Conservation (phyloP, 176 grass and related monocot species). For the Rhynchospora tenuis region DNA sequence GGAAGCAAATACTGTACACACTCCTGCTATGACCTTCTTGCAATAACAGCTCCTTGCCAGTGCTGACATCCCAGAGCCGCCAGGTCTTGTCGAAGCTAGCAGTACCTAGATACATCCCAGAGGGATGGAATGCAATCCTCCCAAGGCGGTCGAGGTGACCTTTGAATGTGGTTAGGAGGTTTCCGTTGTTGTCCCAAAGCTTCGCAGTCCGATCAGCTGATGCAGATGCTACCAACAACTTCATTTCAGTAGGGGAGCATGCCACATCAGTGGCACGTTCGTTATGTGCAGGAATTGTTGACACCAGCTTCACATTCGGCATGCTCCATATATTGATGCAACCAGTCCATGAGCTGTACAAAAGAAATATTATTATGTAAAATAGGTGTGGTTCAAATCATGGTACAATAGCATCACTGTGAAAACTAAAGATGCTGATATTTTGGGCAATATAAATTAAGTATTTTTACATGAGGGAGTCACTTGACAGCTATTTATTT, state of each 20-base stretch:
- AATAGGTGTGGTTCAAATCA: neutral
- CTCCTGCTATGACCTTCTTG: conserved; percentile 96
- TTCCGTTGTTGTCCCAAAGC: conserved; percentile 67
- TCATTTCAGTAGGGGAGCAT: conserved; percentile 65
- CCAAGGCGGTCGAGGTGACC: conserved; percentile 92
- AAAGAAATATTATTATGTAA: neutral
- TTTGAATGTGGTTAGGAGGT: conserved; percentile 75
- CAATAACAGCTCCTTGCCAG: conserved; percentile 76
- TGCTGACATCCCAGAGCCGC: conserved; percentile 84
- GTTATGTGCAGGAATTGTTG: conserved; percentile 70
- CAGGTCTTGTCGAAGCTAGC: conserved; percentile 98
- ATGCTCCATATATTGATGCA: conserved; percentile 90
- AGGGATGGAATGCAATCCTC: conserved; percentile 90
- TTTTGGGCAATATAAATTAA: neutral
- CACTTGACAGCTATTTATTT: no score
- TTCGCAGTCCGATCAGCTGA: conserved; percentile 91
- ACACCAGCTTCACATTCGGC: conserved; percentile 73
- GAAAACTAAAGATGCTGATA: neutral
- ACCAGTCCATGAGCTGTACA: conserved; percentile 80
- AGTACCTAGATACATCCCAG: conserved; percentile 87
- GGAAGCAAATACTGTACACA: conserved; percentile 84
- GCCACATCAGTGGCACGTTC: conserved; percentile 95
- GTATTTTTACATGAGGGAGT: no score
- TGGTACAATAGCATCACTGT: neutral
- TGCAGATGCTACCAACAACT: conserved; percentile 72